Base-by-base conservation (phyloP, 2,329 filamentous ascomycete species). In the Hypoxylon sp. region DNA sequence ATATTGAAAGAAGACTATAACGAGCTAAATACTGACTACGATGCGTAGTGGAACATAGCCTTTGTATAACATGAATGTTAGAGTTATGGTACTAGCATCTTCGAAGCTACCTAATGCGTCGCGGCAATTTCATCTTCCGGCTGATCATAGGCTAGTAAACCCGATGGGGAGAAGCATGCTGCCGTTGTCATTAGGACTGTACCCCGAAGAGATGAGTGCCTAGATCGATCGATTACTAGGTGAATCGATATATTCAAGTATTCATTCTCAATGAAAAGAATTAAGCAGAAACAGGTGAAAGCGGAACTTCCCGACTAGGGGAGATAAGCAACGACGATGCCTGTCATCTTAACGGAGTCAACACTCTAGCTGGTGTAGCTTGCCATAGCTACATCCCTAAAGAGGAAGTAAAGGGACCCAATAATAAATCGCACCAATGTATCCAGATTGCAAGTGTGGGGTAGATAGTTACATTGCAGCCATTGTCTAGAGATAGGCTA, bases 61-160 rank as follows among this genome's bases (percentile, higher is more conserved):
- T 72, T 17, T 17, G 37, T 8, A 11, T 48, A 42, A n/a, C n/a
- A n/a, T n/a, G n/a, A n/a, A 26, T 39, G 59, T 71, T 59, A 70
- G 59, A 56, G 6, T 39, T 17, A 8, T 19, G 10, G 35, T 42
- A 17, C 5, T 31, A 39, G 3, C 10, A 8, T n/a, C 1, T 26
- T 29, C 13, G 24, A 50, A 81, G 74, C 53, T 82, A 80, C 19
- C 19, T 22, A 22, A 22, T 50, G 82, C 79, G 46, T 67, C 14
- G 75, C 76, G 3, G 74, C 73, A 9, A 78, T 63, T 17, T 80
- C 78, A 37, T 78, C 76, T 13, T 75, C 72, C 3, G 69, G 75
- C 71, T 75, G 78, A 0, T 74, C 74, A 68, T 1, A 69, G 52
- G 9, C 63, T 61, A 6, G 73, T 71, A 4, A 76, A 66, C 3